Conservation (phyloP, 163 green algal genomes). For the Chloromonas sp. region DNA sequence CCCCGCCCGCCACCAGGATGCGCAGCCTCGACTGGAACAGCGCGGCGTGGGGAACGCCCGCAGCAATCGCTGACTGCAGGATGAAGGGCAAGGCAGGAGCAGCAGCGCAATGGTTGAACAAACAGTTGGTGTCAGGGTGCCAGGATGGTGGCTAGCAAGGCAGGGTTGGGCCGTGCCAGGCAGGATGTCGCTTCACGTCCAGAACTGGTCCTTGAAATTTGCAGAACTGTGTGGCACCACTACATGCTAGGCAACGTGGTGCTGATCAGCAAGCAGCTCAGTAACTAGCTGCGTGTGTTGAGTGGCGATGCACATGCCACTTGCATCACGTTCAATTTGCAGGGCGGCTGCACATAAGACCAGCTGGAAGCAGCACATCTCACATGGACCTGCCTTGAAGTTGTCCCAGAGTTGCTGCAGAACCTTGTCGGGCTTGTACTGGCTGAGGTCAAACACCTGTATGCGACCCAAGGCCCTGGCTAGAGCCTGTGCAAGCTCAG, state of each 20-base stretch:
- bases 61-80: background rate
- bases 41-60: background rate
- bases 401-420: background rate
- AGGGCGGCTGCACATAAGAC: too few relatives aligned
- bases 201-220: background rate
- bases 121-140: too few relatives aligned
- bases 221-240: background rate
- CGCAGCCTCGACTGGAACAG: constrained; percentile 13
- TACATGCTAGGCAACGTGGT: background rate
- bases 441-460: background rate
- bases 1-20: constrained; percentile 50
- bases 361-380: background rate
- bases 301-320: too few relatives aligned
- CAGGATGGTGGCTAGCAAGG: background rate
- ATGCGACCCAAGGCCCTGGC: background rate
- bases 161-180: background rate
- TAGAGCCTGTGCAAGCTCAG: background rate
- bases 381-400: background rate
- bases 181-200: background rate
- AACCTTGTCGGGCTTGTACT: background rate
- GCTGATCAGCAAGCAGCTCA: too few relatives aligned
- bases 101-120: too few relatives aligned
- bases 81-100: too few relatives aligned
- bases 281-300: too few relatives aligned
- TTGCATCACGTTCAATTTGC: too few relatives aligned